A percentile compares a stretch with the other conserved stretches of the same genome.
These are phyloP conservation scores for Lichtheimia ramosa DNA, from an alignment of 371 early-diverging fungal species.

Conservation along the genomic window DNA sequence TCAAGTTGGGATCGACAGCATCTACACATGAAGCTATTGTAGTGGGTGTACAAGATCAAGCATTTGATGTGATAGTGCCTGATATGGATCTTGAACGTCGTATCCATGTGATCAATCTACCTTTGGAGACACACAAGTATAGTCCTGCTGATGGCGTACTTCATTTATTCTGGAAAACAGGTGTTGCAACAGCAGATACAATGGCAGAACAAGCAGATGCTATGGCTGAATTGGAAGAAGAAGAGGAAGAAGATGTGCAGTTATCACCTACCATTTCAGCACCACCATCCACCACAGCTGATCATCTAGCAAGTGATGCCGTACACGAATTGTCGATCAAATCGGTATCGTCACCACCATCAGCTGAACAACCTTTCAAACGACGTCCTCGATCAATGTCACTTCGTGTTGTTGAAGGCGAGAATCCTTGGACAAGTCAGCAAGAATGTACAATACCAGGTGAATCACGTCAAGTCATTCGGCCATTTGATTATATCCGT, in stretches of 20 bases:
- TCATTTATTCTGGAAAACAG: conserved; percentile 52
- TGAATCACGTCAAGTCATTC: conserved; percentile 54
- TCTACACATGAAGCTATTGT: conserved; percentile 42
- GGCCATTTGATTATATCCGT: conserved; percentile 60
- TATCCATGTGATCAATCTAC: conserved; percentile 45
- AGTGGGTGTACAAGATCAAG: conserved; percentile 50
- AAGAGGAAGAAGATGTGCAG: conserved; percentile 13
- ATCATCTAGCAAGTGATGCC: conserved; percentile 6
- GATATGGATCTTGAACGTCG: conserved; percentile 59
- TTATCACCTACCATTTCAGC: conserved; percentile 11
- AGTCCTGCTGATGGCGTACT: conserved; percentile 35
- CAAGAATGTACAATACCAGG: conserved; percentile 36
- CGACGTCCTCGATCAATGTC: conserved; percentile 35
- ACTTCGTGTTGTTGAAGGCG: conserved; percentile 35
- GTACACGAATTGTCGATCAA: conserved; percentile 12
- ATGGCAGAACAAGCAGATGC: conserved; percentile 24
- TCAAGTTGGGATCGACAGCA: conserved; percentile 15
- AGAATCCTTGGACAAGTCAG: conserved; percentile 35
- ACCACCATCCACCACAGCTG: conserved; percentile 10
- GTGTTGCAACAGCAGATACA: conserved; percentile 32
- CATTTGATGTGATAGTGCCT: conserved; percentile 65
- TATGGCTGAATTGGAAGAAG: conserved; percentile 13
- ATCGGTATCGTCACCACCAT: conserved; percentile 14
- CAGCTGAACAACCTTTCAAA: conserved; percentile 11
- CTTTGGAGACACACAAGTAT: conserved; percentile 40